These are phyloP conservation scores for Cyanodermella asteris DNA, from an alignment of 2,329 filamentous ascomycete species.

Conservation along the genomic window DNA sequence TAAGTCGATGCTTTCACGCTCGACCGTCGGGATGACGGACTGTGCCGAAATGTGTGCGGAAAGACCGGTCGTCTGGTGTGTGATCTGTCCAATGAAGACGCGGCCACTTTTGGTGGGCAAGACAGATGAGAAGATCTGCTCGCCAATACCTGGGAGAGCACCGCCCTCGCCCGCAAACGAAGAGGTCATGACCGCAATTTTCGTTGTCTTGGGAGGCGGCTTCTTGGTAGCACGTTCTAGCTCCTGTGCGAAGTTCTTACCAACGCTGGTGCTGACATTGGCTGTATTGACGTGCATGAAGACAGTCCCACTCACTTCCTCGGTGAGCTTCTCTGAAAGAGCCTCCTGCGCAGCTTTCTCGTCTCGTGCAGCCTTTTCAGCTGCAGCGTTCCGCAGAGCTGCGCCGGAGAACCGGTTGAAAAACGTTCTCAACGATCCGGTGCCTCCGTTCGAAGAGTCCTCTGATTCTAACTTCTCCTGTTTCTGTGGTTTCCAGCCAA, in stretches of 20 bases:
- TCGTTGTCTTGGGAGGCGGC: constrained; percentile 71
- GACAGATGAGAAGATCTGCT: constrained; percentile 73
- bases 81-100: constrained; percentile 95
- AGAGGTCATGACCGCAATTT: constrained; percentile 69
- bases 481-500: constrained; percentile 55
- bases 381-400: constrained; percentile 27
- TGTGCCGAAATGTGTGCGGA: constrained; percentile 89
- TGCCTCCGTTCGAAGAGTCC: constrained; percentile 15
- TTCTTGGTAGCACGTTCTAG: constrained; percentile 94
- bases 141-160: constrained; percentile 15
- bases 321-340: constrained; percentile 50
- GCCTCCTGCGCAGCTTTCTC: constrained; percentile 40
- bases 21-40: constrained; percentile 89
- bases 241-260: constrained; percentile 53
- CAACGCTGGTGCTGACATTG: constrained; percentile 54
- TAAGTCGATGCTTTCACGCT: constrained; percentile 87
- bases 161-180: constrained; percentile 65
- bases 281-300: constrained; percentile 80
- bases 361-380: constrained; percentile 36
- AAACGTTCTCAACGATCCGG: constrained; percentile 50
- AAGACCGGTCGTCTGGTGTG: constrained; percentile 85
- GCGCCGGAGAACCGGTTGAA: constrained; percentile 53
- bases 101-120: constrained; percentile 72
- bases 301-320: constrained; percentile 51
- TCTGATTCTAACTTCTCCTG: constrained; percentile 12